Conservation (phyloP, 306 rosid species). For the Astragalus glycyphyllos region DNA sequence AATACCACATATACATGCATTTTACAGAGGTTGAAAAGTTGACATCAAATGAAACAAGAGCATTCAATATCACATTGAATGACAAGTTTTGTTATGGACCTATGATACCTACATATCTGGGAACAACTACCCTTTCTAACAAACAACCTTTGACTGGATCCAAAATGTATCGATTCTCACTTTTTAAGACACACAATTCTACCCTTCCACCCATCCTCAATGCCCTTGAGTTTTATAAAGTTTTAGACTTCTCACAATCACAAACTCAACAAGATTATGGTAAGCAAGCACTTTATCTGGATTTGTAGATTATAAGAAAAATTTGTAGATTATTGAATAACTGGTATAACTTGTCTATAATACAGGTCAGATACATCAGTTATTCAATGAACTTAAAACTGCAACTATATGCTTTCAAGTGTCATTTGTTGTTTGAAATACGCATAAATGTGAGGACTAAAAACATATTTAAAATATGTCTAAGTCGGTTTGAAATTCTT, state of each 20-base stretch:
- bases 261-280: constrained; percentile 50
- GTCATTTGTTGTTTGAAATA: constrained; percentile 13
- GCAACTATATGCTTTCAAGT: background rate
- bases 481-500: constrained; percentile 4
- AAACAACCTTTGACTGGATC: background rate
- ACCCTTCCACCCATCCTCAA: constrained; percentile 57
- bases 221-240: constrained; percentile 46
- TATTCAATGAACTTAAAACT: too few relatives aligned
- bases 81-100: constrained; percentile 27
- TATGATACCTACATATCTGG: background rate
- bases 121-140: accelerated
- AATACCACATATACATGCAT: constrained; percentile 38
- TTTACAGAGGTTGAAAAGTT: constrained; percentile 45
- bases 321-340: too few relatives aligned
- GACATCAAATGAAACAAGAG: constrained; percentile 40
- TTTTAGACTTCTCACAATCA: constrained; percentile 34
- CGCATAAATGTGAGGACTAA: background rate
- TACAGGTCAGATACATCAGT: too few relatives aligned
- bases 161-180: background rate
- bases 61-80: constrained; percentile 29
- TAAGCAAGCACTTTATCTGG: too few relatives aligned
- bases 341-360: too few relatives aligned
- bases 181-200: constrained; percentile 19
- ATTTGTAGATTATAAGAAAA: too few relatives aligned
- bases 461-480: too few relatives aligned